These are phyloP conservation scores for Erodium moschatum DNA, from an alignment of 441 rosid species.

Conservation along the genomic window DNA sequence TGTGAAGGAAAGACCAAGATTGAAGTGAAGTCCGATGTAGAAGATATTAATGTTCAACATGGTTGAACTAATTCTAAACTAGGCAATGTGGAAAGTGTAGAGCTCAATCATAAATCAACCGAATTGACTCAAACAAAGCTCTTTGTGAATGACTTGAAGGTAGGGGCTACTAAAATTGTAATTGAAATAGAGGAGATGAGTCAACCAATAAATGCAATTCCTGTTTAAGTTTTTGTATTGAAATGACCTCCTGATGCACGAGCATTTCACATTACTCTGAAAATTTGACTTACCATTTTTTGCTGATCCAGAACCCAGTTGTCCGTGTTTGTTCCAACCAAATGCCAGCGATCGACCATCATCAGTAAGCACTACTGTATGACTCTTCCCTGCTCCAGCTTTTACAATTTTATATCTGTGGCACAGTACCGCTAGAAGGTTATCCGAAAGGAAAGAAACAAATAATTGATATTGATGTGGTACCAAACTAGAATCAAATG, in stretches of 20 bases:
- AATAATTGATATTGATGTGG: background rate
- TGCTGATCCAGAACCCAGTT: slow-evolving; percentile 71
- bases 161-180: no score
- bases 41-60: no score
- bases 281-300: slow-evolving; percentile 51
- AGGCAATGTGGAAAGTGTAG: no score
- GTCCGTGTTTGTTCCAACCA: slow-evolving; percentile 98
- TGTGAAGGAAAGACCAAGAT: no score
- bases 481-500: background rate
- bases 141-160: no score
- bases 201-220: no score
- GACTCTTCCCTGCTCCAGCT: slow-evolving; percentile 74
- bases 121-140: no score
- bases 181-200: no score
- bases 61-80: no score
- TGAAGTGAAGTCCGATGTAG: no score
- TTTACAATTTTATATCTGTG: slow-evolving; percentile 62
- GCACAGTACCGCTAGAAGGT: slow-evolving; percentile 8
- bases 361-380: slow-evolving; percentile 72
- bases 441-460: background rate
- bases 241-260: background rate
- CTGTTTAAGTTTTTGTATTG: no score
- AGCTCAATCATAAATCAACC: no score
- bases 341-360: slow-evolving; percentile 74
- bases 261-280: background rate